These are phyloP conservation scores for Xylariaceae sp. DNA, from an alignment of 2,329 filamentous ascomycete species.

Conservation along the genomic window DNA sequence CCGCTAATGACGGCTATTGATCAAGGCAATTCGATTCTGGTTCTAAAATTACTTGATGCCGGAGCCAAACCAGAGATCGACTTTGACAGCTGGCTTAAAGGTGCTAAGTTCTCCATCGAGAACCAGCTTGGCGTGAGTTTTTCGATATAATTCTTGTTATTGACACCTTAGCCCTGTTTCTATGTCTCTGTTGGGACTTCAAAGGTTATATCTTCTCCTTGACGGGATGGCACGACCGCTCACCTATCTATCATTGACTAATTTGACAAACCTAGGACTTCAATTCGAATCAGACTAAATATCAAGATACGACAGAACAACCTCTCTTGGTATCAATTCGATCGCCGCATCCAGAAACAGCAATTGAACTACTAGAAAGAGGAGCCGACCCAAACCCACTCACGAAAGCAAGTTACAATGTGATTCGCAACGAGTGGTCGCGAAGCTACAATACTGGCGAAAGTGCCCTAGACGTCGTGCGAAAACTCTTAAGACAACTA, in stretches of 20 bases:
- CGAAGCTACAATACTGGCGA: slow-evolving; percentile 47
- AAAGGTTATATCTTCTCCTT: too few species aligned
- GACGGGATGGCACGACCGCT: too few species aligned
- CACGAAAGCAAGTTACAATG: slow-evolving; percentile 45
- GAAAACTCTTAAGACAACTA: slow-evolving; percentile 56
- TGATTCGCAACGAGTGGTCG: slow-evolving; percentile 43
- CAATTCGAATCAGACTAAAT: slow-evolving; percentile 57
- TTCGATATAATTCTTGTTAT: background rate
- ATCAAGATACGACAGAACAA: slow-evolving; percentile 59
- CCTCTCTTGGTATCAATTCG: slow-evolving; percentile 69
- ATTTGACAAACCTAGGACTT: slow-evolving; percentile 24
- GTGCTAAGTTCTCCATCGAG: slow-evolving; percentile 53
- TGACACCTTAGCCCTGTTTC: background rate
- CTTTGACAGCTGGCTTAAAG: slow-evolving; percentile 69
- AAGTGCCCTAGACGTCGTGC: slow-evolving; percentile 67
- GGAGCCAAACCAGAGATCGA: slow-evolving; percentile 66
- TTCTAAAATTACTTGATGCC: slow-evolving; percentile 64
- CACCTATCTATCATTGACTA: background rate
- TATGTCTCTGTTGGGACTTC: too few species aligned
- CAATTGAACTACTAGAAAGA: slow-evolving; percentile 62
- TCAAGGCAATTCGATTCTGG: slow-evolving; percentile 57
- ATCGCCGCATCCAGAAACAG: slow-evolving; percentile 54
- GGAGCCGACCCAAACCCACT: slow-evolving; percentile 72
- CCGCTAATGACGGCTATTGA: slow-evolving; percentile 66
- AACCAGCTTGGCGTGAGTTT: slow-evolving; percentile 42